Conservation (phyloP, 352 stramenopile genomes). For the Globisporangium solare region DNA sequence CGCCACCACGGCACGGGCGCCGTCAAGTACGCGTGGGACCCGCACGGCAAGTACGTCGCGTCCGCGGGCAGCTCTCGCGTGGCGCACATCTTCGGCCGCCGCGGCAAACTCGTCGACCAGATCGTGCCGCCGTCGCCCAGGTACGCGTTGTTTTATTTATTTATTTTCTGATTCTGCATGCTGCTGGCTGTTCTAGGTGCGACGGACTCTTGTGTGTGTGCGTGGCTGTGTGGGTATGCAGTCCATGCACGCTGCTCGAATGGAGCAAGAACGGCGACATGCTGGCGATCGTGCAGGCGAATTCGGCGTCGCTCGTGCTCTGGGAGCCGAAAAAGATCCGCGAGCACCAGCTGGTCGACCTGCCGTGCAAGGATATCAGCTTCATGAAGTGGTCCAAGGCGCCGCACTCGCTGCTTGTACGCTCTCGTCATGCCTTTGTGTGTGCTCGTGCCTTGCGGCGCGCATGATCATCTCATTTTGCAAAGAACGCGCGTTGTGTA, state of each 20-base stretch:
- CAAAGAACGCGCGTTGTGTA: slow-evolving; percentile 15
- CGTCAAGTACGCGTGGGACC: slow-evolving; percentile 81
- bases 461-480: too few relatives aligned
- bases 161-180: too few relatives aligned
- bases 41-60: slow-evolving; percentile 69
- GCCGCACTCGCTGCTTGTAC: slow-evolving; percentile 46
- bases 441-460: too few relatives aligned
- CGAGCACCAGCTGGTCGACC: slow-evolving; percentile 59
- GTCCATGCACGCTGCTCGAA: slow-evolving; percentile 66
- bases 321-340: slow-evolving; percentile 63
- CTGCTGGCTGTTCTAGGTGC: too few relatives aligned
- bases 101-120: slow-evolving; percentile 74
- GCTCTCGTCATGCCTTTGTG: not conserved
- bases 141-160: slow-evolving; percentile 15
- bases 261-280: slow-evolving; percentile 69
- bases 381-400: slow-evolving; percentile 81
- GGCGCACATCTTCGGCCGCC: slow-evolving; percentile 66
- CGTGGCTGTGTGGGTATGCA: slow-evolving; percentile 5
- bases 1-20: slow-evolving; percentile 65
- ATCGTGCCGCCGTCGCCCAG: slow-evolving; percentile 71
- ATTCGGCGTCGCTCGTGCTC: slow-evolving; percentile 63
- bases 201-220: not conserved
- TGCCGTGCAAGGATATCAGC: slow-evolving; percentile 69
- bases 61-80: slow-evolving; percentile 70
- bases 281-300: slow-evolving; percentile 71